Base-by-base conservation (phyloP, 1,284 basidiomycete genomes). In the Naganishia liquefaciens region DNA sequence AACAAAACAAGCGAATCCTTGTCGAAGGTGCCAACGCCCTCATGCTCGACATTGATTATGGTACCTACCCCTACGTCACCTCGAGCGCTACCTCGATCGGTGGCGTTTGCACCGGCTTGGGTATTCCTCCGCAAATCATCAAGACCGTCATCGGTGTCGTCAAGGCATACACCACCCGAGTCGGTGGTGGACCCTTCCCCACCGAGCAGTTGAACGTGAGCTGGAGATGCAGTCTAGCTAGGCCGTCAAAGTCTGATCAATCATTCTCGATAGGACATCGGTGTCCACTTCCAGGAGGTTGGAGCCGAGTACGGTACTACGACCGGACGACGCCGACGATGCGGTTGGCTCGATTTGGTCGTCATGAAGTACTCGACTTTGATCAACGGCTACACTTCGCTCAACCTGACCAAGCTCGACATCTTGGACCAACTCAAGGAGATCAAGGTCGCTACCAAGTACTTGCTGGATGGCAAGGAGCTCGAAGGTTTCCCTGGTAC, bases 21-120 rank as follows among this genome's bases (percentile, higher is more conserved):
- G 91, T 98, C 64, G 95, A 99, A 78, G 95, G 95, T 52, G 95
- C 96, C 62, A 99, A 99, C 75, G 95, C 95, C 2, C 82, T 98
- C 69, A 97, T 99, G 94, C 88, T 99, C 70, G 96, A 99, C 76
- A 82, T 99, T 71, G 95, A 99, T 81, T 95, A 92, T 76, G 95
- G 95, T 50, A 99, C 95, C 3, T 98, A 98, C 77, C 95, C 95
- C 1, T 99, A 86, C 79, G 95, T 99, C 70, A 99, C 95, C 1
- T 94, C 91, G 21, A 94, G 92, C 4, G 88, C 90, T 23, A 98
- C 95, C 5, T 84, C 88, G 52, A 90, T 98, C 68, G 95, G 95
- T 52, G 95, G 83, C 68, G 93, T 98, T 30, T 92, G 91, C 80
- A 98, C 94, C 28, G 95, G 95, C 60, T 86, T 99, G 47, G 95